These are phyloP conservation scores for Phylloporus arenicola DNA, from an alignment of 768 basidiomycete genomes.

Conservation along the genomic window DNA sequence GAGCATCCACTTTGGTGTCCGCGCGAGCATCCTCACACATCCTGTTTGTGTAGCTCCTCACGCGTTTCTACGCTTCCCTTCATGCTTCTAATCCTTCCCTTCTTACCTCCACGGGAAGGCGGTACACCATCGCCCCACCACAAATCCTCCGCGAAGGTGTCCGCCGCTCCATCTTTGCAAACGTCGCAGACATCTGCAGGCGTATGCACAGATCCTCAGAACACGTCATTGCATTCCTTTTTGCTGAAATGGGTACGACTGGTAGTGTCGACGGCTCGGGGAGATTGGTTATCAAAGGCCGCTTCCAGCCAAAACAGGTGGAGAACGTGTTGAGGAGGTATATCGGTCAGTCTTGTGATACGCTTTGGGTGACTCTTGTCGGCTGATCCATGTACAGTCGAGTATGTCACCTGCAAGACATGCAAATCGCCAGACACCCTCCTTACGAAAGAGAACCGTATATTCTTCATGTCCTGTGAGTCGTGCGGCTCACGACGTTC, in stretches of 20 bases:
- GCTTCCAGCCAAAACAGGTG: slow-evolving; percentile 97
- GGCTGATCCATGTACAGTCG: slow-evolving; percentile 48
- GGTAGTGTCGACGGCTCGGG: slow-evolving; percentile 91
- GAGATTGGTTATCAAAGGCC: slow-evolving; percentile 92
- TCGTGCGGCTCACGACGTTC: slow-evolving; percentile 87
- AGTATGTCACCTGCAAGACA: slow-evolving; percentile 99
- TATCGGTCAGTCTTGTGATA: slow-evolving; percentile 60
- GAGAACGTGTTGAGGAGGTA: slow-evolving; percentile 96
- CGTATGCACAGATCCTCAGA: slow-evolving; percentile 98
- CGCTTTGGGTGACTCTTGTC: not conserved
- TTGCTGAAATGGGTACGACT: slow-evolving; percentile 97
- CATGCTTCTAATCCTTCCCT: slow-evolving; percentile 93
- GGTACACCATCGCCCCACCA: slow-evolving; percentile 96
- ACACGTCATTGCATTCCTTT: slow-evolving; percentile 95
- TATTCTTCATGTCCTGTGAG: slow-evolving; percentile 96
- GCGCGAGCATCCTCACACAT: not conserved
- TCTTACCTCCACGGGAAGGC: slow-evolving; percentile 79
- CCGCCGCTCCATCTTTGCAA: slow-evolving; percentile 96
- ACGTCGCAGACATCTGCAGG: slow-evolving; percentile 95
- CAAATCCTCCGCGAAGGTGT: slow-evolving; percentile 92
- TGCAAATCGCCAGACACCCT: slow-evolving; percentile 99
- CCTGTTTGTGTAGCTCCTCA: slow-evolving; percentile 60
- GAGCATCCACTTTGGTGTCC: slow-evolving; percentile 10
- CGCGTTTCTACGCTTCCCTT: slow-evolving; percentile 85
- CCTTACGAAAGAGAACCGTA: slow-evolving; percentile 95